Base-by-base conservation (phyloP, 2,329 filamentous ascomycete genomes). In the Colletotrichum endophyticum region DNA sequence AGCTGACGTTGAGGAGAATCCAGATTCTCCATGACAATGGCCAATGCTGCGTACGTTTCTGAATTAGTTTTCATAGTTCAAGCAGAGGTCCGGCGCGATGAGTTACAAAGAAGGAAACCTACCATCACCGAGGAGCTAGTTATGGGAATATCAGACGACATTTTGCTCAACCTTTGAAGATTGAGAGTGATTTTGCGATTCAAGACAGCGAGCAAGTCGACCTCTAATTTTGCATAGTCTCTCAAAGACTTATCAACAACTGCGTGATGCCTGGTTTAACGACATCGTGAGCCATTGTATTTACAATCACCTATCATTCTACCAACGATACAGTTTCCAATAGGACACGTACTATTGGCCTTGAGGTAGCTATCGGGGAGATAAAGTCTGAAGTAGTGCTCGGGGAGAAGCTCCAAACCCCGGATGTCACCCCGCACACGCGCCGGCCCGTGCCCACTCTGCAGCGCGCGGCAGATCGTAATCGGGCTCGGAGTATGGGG, bases 1-100 rank as follows among this genome's bases (percentile, higher is more conserved):
- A 75, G 66, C 78, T 72, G 9, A 79, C 64, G n/a, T 79, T 79
- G 25, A 79, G 28, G 15, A 79, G 73, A 13, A 79, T 77, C 59
- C 73, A 36, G 16, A 79, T 68, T 5, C 78, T 71, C 78, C 73
- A 77, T 56, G 61, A 79, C 8, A 79, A 53, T 15, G 78, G 78
- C 78, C 78, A 79, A 19, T 66, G 49, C 78, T 79, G 36, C 28
- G 27, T 15, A 12, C 27, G 44, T 13, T 9, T n/a, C 5, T 28
- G 13, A 57, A 11, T 59, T 15, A 59, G 56, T 28, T 59, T 28
- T 13, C 44, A 13, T 53, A 8, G 25, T 19, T 59, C 16, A 27
- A 28, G 7, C 9, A 36, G 30, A 9, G 8, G n/a, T 63, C 22
- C 25, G 8, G 34, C 34, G 8, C 6, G 27, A 12, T 34, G 34